phyloP scores from a whole-genome alignment of 2,329 filamentous ascomycete genomes.

The Talaromyces amestolkiae region DNA sequence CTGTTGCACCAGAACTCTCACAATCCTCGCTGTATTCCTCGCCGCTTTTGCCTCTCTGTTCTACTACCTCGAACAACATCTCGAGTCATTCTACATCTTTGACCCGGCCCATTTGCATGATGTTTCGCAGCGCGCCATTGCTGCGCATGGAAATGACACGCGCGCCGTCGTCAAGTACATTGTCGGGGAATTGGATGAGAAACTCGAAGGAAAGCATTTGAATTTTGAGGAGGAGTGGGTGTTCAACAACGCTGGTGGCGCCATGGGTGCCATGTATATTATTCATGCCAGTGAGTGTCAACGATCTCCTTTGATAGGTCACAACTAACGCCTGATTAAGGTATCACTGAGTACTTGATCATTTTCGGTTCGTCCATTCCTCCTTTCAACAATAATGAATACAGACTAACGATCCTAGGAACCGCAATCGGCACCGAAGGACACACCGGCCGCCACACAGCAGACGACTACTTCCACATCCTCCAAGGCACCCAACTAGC shows the following conservation, averaged over 20 bases:
- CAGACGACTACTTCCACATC: conserved; percentile 94
- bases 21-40: conserved; percentile 34
- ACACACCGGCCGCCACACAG: conserved; percentile 82
- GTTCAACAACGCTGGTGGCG: conserved; percentile 87
- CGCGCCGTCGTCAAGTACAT: conserved; percentile 66
- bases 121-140: conserved; percentile 64
- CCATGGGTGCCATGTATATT: conserved; percentile 89
- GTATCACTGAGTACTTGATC: conserved; percentile 83
- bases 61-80: conserved; percentile 37
- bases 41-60: conserved; percentile 38
- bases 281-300: conserved; percentile 70
- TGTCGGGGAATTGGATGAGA: conserved; percentile 62
- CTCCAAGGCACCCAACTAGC: conserved; percentile 49
- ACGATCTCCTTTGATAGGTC: too few relatives aligned
- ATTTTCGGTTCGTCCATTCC: conserved; percentile 63
- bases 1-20: conserved; percentile 24
- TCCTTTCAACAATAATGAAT: too few relatives aligned
- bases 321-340: conserved; percentile 20
- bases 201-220: conserved; percentile 51
- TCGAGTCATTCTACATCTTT: conserved; percentile 69
- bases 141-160: conserved; percentile 72
- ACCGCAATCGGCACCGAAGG: conserved; percentile 70
- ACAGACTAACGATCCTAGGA: conserved; percentile 22
- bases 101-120: conserved; percentile 65
- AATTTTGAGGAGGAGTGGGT: conserved; percentile 78